Percentiles rank a stretch among this genome's conserved stretches.
Evolutionary conservation across 768 basidiomycete genomes (phyloP).

Genomic region (Termitomyces sp.): DNA sequence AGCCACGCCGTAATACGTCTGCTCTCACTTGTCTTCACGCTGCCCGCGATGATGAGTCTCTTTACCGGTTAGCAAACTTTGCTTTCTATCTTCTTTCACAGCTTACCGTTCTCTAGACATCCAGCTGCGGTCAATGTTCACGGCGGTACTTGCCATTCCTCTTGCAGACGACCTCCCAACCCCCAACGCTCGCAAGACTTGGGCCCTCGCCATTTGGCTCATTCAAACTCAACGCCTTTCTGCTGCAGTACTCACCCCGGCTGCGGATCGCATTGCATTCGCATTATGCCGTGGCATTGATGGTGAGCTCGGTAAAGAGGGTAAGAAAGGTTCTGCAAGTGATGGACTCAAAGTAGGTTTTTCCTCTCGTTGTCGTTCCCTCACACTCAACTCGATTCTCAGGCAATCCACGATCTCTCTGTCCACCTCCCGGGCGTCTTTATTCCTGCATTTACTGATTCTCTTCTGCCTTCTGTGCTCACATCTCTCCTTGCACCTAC

Average conservation of each 20-base stretch:
- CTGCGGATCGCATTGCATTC: constrained; percentile 65
- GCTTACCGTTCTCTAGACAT: constrained; percentile 38
- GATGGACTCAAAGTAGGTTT: constrained; percentile 72
- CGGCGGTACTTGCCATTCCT: constrained; percentile 69
- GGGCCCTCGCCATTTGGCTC: constrained; percentile 72
- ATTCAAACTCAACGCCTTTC: constrained; percentile 73
- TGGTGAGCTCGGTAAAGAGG: constrained; percentile 85
- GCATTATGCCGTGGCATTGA: constrained; percentile 76
- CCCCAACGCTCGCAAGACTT: constrained; percentile 85
- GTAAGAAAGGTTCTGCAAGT: constrained; percentile 79
- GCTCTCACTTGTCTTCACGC: constrained; percentile 57
- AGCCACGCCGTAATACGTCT: constrained; percentile 70
- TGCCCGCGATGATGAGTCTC: constrained; percentile 55
- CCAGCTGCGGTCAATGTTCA: constrained; percentile 60
- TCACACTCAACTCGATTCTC: constrained; percentile 3
- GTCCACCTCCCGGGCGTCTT: constrained; percentile 64
- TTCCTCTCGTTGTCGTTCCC: constrained; percentile 2
- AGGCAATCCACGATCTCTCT: constrained; percentile 76
- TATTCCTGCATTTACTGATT: constrained; percentile 56
- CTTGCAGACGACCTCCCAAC: constrained; percentile 69
- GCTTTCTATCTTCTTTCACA: constrained; percentile 13
- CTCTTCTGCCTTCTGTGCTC: constrained; percentile 58
- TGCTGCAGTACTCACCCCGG: constrained; percentile 54
- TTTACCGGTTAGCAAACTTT: constrained; percentile 54
- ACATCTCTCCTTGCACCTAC: constrained; percentile 63